Evolutionary conservation across 2,329 filamentous ascomycete genomes (phyloP), one percentile per base, ranked within the genome.

Genomic region (Aspergillus phoenicis): DNA sequence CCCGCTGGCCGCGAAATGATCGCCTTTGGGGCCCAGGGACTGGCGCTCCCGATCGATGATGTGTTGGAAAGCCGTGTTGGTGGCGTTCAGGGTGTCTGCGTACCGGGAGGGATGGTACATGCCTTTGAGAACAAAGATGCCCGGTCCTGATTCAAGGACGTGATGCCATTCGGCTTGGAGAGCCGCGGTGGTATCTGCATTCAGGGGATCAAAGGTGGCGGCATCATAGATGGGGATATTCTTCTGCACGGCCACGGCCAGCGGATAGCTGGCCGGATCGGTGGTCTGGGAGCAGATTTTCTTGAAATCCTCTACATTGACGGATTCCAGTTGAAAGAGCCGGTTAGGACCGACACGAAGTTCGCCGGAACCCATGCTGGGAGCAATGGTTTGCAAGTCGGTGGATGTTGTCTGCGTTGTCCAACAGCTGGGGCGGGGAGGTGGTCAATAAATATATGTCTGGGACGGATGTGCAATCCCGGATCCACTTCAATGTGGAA

Each of bases 161-260:
- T 84, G 78, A 66, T 87, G 82, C 81, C 85, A 85, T 75, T 88
- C 86, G 64, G 87, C 82, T 70, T 87, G 84, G 2, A 88, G 79
- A 4, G 71, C 67, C 15, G 73, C 63, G 28, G 75, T 68, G n/a
- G 71, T 67, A 1, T 64, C 48, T 6, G 66, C 11, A 26, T 76
- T 71, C 0, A 74, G 60, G 3, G 75, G 67, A 4, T 78, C 70
- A 59, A 79, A 77, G 2, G 68, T 62, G 0, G 73, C 66, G 5
- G 85, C 75, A 36, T 83, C 72, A 73, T 88, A 88, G 62, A 87
- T 80, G 0, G 85, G 85, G 3, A 88, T 77, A 64, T 86, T 86
- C 41, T 78, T 73, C 22, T 78, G 57, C 24, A 86, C 74, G 4
- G 71, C 62, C 6, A 68, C 68, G 1, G 83, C 80, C 1, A 85